These are phyloP conservation scores for Podospora pseudopauciseta DNA, from an alignment of 495 filamentous ascomycete genomes.

Conservation along the genomic window DNA sequence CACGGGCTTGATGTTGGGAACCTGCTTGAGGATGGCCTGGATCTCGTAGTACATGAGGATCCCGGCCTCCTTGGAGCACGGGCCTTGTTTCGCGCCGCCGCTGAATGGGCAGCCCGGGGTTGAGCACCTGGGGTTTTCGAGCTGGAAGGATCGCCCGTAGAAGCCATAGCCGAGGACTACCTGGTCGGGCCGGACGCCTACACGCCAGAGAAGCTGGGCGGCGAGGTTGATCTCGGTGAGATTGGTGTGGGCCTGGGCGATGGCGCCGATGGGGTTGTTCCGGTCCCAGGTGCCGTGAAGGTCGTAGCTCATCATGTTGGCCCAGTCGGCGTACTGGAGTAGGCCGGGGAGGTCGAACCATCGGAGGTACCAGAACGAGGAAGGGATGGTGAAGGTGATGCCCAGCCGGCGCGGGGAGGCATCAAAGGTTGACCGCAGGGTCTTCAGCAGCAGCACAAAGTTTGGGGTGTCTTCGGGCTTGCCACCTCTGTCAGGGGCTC, in stretches of 20 bases:
- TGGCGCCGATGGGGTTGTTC: constrained; percentile 27
- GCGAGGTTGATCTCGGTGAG: constrained; percentile 49
- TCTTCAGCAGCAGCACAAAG: constrained; percentile 23
- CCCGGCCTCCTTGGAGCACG: constrained; percentile 31
- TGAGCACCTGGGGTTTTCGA: constrained; percentile 21
- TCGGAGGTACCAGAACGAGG: constrained; percentile 54
- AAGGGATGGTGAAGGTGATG: constrained; percentile 46
- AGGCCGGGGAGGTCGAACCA: constrained; percentile 47
- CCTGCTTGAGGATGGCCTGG: constrained; percentile 23
- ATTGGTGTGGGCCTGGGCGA: constrained; percentile 49
- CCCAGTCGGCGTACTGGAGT: constrained; percentile 45
- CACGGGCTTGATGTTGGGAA: neutral
- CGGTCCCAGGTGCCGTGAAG: constrained; percentile 36
- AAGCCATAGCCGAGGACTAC: constrained; percentile 49
- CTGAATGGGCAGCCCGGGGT: constrained; percentile 30
- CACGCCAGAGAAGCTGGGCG: constrained; percentile 51
- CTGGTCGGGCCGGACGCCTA: constrained; percentile 40
- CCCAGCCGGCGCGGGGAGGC: neutral
- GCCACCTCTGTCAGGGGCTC: constrained; percentile 38
- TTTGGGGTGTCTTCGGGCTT: constrained; percentile 36
- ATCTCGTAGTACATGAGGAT: constrained; percentile 41
- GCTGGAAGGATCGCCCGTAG: constrained; percentile 45
- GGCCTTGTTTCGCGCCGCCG: constrained; percentile 26
- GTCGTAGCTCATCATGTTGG: constrained; percentile 58
- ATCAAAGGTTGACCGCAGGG: constrained; percentile 9